Evolutionary conservation across 1,284 basidiomycete genomes (phyloP), one percentile per base, ranked within the genome.

Genomic region (Apiotrichum veenhuisii): DNA sequence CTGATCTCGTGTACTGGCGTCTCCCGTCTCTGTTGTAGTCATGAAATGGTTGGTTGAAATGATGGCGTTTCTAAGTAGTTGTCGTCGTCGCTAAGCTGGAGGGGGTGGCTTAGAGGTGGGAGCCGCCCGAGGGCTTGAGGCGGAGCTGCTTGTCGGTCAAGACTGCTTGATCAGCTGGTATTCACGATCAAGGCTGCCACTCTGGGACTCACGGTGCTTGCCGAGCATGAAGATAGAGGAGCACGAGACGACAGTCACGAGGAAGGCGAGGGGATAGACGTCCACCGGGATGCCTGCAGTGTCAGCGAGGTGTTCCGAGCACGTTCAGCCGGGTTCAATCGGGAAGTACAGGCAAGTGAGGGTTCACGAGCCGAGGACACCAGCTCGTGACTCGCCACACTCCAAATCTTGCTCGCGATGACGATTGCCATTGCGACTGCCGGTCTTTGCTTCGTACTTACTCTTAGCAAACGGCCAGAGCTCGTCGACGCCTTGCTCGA

Each of bases 161-260:
- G 12, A 12, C n/a, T 37, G 25, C n/a, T n/a, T n/a, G n/a, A n/a
- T n/a, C n/a, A n/a, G n/a, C n/a, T n/a, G n/a, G n/a, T n/a, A n/a
- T n/a, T n/a, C n/a, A n/a, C n/a, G 30, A 30, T 26, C 25, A 42
- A 23, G 14, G 49, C 26, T 8, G n/a, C n/a, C n/a, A n/a, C n/a
- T n/a, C n/a, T n/a, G n/a, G 9, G n/a, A 50, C 49, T 50, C 49
- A 50, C 49, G 41, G 50, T 52, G 50, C 41, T 44, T 43, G 41
- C n/a, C 42, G 26, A 26, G 34, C 50, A 52, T 52, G 50, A 33
- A 43, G 22, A 52, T 2, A 10, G 50, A 52, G 22, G 27, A 41
- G 41, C n/a, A 10, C 22, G 41, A 52, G 33, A 44, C 50, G 33
- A 52, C 23, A 14, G 41, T 36, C 33, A 52, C 50, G 30, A 52